Evolutionary conservation across 257 asterid genomes (phyloP), one percentile per base, ranked within the genome.

Genomic region (Striga asiatica): DNA sequence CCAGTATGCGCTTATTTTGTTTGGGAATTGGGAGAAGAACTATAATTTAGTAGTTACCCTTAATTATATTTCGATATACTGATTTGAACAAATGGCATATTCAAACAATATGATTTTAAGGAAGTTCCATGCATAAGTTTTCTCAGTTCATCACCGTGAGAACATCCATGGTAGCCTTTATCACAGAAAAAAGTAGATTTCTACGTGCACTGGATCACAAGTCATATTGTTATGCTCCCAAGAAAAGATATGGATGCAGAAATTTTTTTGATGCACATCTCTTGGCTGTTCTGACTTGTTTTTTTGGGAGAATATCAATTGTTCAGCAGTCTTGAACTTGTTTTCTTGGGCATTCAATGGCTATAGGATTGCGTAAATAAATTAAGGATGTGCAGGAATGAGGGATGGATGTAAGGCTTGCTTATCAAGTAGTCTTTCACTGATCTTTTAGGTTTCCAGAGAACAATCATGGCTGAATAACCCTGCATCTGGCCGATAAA

Each of bases 111-210:
- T 27, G 52, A 41, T 32, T 64, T 59, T 13, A 32, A 1, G 5
- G 31, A 41, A 31, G 12, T 72, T 32, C 37, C 45, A 10, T 45
- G 58, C 50, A 13, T 23, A 47, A 21, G n/a, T 34, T 42, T 22
- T 25, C 27, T 20, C 46, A 22, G 34, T 50, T 14, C 13, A 14
- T 20, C 45, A 34, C 28, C 31, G 20, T 29, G 55, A 49, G 37
- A 27, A 48, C 56, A 21, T 35, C 5, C 68, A 46, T 43, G 28
- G 27, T 53, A 11, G 60, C 37, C 29, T 50, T 53, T 19, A 62
- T 65, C 23, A 46, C 66, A 35, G 32, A 29, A 58, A 37, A n/a
- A 60, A 18, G 48, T 14, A 56, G 38, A 25, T 19, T 61, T 45
- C 10, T 61, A 38, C 50, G 39, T 14, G 22, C 34, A 42, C 28